Base-by-base conservation (phyloP, 164 flowering plant genomes). In the Chimonanthus praecox region DNA sequence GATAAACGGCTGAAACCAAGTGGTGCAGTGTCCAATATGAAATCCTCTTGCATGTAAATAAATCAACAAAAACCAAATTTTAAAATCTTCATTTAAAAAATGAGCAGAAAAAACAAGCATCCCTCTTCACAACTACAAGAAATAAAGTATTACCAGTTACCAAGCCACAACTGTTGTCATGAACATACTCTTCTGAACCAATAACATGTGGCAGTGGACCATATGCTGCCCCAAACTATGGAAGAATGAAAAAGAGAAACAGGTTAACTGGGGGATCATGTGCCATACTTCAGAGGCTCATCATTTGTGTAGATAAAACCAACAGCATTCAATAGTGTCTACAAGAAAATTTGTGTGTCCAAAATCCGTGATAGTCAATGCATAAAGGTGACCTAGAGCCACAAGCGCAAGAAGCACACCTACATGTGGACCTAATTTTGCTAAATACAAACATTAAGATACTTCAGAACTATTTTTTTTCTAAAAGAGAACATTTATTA, bases 91-190 rank as follows among this genome's bases (percentile, higher is more conserved):
- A 45, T 13, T 33, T 69, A 4, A 11, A 66, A 71, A 49, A 18
- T 60, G 9, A 45, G 13, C 65, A 58, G 4, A 45, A n/a, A n/a
- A 71, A 7, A 47, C 11, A 61, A 43, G 21, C n/a, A 60, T 47
- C 0, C 54, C 45, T 63, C 44, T 66, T 61, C 11, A 6, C 46
- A 51, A 64, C 65, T 9, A 49, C 63, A 33, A 13, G 44, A 16
- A n/a, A 16, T n/a, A 7, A 60, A 63, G 58, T 54, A 44, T n/a
- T 70, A 73, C 76, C 75, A 71, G 74, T 73, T 75, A 72, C 45
- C 77, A 80, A 74, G 60, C 82, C 82, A 73, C 82, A 80, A 54
- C 72, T 76, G 63, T 77, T 77, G 72, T 80, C 82, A 74, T 80
- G 79, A 20, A 72, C 47, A 74, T 76, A 80, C 44, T 80, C 82